Base-by-base conservation (phyloP, 257 asterid genomes). In the Petrea volubilis region DNA sequence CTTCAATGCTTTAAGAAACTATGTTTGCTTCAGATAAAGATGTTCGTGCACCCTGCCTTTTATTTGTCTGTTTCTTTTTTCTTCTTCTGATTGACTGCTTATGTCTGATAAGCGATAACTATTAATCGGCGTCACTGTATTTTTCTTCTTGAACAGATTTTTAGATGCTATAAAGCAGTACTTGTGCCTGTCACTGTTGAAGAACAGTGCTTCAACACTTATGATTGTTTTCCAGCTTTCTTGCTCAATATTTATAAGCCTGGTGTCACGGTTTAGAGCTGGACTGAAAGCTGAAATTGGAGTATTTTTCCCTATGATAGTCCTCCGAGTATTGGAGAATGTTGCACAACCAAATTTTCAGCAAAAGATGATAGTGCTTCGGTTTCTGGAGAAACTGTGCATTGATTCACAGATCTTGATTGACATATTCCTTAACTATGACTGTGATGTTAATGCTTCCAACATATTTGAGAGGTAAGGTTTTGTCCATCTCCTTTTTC, bases 271-370 rank as follows among this genome's bases (percentile, higher is more conserved):
- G 81, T 93, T 93, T 84, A 89, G 98, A 85, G 97, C 96, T 71
- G 98, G 98, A 43, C 79, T 91, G 78, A 93, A 93, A 84, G 97
- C 97, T 76, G 98, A 93, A 79, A 91, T 93, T 78, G 99, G 99
- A 58, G 96, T 95, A 36, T 92, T 95, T 89, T 95, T 92, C 78
- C 99, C 99, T 18, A 95, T 95, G 99, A 95, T 95, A 63, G 94
- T 92, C 66, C 96, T 92, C 28, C 87, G 99, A 77, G 96, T 95
- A 60, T 73, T 95, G 64, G 99, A 95, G 77, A 95, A 95, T 79
- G 98, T 95, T 56, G 75, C 93, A 57, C 99, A 95, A 61, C 98
- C 99, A 55, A 95, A 92, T 81, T 95, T 92, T 79, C 98, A 90
- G 85, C 99, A 95, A 65, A 95, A 95, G 91, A 88, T 95, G 99